Percentiles rank a stretch among this genome's conserved stretches.
These are phyloP conservation scores for Termitomyces sp. DNA, from an alignment of 768 basidiomycete species.

Conservation along the genomic window DNA sequence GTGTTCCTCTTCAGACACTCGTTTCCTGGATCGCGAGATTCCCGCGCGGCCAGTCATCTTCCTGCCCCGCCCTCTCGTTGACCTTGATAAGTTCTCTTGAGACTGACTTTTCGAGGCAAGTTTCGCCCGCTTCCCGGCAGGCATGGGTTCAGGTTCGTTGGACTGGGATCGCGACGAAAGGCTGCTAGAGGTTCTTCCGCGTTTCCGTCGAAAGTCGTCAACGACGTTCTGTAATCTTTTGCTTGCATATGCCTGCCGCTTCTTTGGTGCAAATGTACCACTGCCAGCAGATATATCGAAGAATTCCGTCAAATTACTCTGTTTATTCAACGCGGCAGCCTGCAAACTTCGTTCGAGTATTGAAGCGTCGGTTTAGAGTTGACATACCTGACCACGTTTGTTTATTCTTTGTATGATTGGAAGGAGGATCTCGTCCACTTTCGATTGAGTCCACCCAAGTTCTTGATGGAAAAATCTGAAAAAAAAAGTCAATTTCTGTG, in stretches of 20 bases:
- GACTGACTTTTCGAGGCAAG: constrained; percentile 10
- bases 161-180: constrained; percentile 11
- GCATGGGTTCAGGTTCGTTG: constrained; percentile 11
- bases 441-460: constrained; percentile 72
- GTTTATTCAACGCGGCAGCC: constrained; percentile 64
- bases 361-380: not conserved
- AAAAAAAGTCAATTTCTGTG: not conserved
- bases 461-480: constrained; percentile 68
- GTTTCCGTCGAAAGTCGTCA: constrained; percentile 69
- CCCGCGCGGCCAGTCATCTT: constrained; percentile 1
- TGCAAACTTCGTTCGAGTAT: constrained; percentile 18
- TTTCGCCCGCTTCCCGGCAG: constrained; percentile 24
- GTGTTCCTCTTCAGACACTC: not conserved
- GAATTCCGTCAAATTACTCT: constrained; percentile 70
- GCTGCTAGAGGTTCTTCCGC: constrained; percentile 22
- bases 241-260: constrained; percentile 76
- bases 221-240: constrained; percentile 81
- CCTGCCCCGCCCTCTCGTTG: constrained; percentile 6
- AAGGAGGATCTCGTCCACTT: constrained; percentile 86
- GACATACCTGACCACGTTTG: constrained; percentile 63
- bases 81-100: constrained; percentile 1
- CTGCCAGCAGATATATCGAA: constrained; percentile 65
- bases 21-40: constrained; percentile 10
- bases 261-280: constrained; percentile 69
- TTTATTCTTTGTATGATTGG: constrained; percentile 90